A percentile compares a stretch with the other conserved stretches of the same genome.
These are phyloP conservation scores for Agaricales sp. DNA, from an alignment of 1,284 basidiomycete species.

Conservation along the genomic window DNA sequence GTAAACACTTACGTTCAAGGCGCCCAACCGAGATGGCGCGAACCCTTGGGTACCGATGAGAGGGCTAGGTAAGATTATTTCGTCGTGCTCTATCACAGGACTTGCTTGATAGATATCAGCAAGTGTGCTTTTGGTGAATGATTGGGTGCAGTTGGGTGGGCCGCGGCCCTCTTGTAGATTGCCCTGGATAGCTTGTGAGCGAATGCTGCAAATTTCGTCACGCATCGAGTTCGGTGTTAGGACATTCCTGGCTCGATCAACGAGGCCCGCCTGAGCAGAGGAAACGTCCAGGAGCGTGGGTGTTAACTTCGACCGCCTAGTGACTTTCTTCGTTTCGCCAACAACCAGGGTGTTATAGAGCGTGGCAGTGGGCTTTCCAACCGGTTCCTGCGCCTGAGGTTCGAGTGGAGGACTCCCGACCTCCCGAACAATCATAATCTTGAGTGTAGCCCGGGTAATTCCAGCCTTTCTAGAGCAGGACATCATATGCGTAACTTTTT, in stretches of 20 bases:
- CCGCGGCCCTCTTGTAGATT: not conserved
- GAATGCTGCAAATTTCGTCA: too few species aligned
- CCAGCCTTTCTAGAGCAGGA: conserved; percentile 53
- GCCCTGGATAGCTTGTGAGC: not conserved
- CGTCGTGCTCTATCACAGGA: not conserved
- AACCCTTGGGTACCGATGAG: not conserved
- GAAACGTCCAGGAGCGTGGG: not conserved
- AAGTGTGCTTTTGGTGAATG: not conserved
- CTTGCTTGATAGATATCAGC: not conserved
- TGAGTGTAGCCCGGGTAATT: conserved; percentile 45
- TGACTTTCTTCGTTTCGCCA: not conserved
- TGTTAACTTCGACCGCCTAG: not conserved
- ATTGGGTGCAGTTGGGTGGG: not conserved
- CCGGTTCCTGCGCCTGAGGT: conserved; percentile 6
- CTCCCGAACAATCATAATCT: conserved; percentile 39
- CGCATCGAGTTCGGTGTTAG: not conserved
- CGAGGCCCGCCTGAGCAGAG: not conserved
- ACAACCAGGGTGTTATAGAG: not conserved
- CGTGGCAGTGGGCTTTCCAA: conserved; percentile 6
- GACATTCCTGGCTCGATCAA: not conserved
- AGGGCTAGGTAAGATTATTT: not conserved
- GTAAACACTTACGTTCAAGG: too few species aligned
- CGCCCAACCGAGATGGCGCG: not conserved
- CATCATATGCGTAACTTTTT: conserved; percentile 58
- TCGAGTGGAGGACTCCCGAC: conserved; percentile 9